Evolutionary conservation across 2,329 filamentous ascomycete genomes (phyloP).

Genomic region (Plenodomus tracheiphilus): DNA sequence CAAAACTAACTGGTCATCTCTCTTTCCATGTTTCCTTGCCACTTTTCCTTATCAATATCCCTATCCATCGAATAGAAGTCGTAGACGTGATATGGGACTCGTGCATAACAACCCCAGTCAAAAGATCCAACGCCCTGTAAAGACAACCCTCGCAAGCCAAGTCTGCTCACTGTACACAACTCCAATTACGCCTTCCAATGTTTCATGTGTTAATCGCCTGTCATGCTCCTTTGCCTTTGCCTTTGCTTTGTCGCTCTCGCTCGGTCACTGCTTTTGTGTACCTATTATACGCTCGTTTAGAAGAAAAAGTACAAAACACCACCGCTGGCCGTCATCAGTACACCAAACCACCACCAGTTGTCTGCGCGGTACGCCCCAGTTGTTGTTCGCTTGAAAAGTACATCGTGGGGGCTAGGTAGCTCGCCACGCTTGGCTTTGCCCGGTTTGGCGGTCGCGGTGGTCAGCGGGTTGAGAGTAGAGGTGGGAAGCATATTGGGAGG

Average conservation of each 20-base stretch:
- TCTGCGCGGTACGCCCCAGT: conserved; percentile 43
- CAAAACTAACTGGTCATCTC: too few relatives aligned
- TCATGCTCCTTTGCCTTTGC: neutral
- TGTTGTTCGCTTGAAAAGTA: conserved; percentile 39
- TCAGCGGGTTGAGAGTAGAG: conserved; percentile 62
- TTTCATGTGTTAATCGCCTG: neutral
- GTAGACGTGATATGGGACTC: too few relatives aligned
- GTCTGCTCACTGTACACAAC: too few relatives aligned
- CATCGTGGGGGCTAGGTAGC: conserved; percentile 48
- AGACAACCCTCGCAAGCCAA: too few relatives aligned
- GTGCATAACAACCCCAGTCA: too few relatives aligned
- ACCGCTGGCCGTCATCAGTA: conserved; percentile 53
- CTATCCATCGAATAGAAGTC: too few relatives aligned
- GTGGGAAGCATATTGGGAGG: conserved; percentile 73
- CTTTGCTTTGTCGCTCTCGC: too few relatives aligned
- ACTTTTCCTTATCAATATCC: too few relatives aligned
- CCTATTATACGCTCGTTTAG: conserved; percentile 22
- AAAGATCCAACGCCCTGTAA: too few relatives aligned
- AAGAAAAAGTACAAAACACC: conserved; percentile 54
- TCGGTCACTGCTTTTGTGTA: neutral
- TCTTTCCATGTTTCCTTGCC: too few relatives aligned
- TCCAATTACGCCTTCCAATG: neutral
- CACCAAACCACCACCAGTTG: conserved; percentile 55
- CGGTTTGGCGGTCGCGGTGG: conserved; percentile 37
- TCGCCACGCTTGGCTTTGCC: conserved; percentile 44